phyloP scores from a whole-genome alignment of 106 monocot genomes.

The Narthecium ossifragum region DNA sequence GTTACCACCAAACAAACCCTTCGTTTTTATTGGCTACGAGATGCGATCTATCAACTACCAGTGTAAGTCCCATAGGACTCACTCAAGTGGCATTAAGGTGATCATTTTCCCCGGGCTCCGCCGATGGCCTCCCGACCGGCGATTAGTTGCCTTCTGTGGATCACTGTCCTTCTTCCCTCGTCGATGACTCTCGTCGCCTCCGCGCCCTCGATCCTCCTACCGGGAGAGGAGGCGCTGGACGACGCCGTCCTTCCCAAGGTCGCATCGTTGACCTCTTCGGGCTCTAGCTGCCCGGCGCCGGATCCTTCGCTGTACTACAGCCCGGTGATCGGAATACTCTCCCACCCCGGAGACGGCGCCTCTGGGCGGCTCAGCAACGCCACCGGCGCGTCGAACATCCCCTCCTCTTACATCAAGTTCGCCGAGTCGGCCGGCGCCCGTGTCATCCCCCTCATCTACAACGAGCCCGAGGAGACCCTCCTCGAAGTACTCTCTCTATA shows the following conservation, averaged over 20 bases:
- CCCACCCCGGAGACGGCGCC: constrained; percentile 81
- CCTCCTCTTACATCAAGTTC: constrained; percentile 87
- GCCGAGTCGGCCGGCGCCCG: constrained; percentile 85
- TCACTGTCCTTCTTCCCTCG: not conserved
- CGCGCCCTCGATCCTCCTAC: not conserved
- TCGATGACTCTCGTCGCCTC: too few species aligned
- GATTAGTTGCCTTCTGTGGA: not conserved
- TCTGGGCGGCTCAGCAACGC: constrained; percentile 54
- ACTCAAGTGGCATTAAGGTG: too few species aligned
- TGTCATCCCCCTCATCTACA: constrained; percentile 74
- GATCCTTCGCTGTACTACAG: constrained; percentile 51
- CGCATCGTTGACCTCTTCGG: not conserved
- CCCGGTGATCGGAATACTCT: constrained; percentile 86
- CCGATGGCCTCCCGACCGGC: not conserved
- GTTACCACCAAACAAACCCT: too few species aligned
- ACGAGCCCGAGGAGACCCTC: constrained; percentile 50
- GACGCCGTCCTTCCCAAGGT: not conserved
- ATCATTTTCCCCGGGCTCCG: too few species aligned
- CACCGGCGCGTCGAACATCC: constrained; percentile 48
- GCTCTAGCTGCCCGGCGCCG: constrained; percentile 22
- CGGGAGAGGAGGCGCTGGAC: not conserved
- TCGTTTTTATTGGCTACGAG: too few species aligned
- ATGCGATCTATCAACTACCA: too few species aligned
- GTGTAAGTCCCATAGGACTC: too few species aligned
- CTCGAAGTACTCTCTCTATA: constrained; percentile 29